Percentiles rank a stretch among this genome's conserved stretches.
phyloP scores from a whole-genome alignment of 2,329 filamentous ascomycete genomes.

The Pseudogymnoascus sp. region DNA sequence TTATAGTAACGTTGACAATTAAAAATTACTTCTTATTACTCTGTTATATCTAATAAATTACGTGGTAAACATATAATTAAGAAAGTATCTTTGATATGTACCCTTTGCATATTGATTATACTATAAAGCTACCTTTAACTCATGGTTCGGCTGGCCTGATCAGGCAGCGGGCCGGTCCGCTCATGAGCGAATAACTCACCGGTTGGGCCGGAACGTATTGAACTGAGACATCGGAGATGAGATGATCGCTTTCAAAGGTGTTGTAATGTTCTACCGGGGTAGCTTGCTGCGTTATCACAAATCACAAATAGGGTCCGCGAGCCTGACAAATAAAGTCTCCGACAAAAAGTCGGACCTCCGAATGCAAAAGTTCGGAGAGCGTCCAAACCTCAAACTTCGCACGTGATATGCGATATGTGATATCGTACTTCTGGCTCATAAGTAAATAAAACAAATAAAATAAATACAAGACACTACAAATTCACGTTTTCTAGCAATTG shows the following conservation, averaged over 20 bases:
- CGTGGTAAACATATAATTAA: too few species aligned
- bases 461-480: background rate
- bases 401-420: background rate
- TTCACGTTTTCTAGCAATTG: background rate
- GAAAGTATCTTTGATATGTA: too few species aligned
- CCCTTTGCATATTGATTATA: too few species aligned
- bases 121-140: too few species aligned
- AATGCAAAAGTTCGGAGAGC: background rate
- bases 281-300: background rate
- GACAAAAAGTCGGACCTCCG: background rate
- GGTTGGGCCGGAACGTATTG: too few species aligned
- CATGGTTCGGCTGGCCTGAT: too few species aligned
- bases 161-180: too few species aligned
- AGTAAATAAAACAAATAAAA: background rate
- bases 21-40: too few species aligned
- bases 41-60: too few species aligned
- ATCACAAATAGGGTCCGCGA: background rate
- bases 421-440: background rate
- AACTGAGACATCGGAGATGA: background rate
- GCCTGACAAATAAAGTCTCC: background rate
- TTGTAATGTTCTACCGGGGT: background rate
- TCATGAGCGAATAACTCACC: too few species aligned
- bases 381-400: background rate
- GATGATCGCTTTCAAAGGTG: background rate
- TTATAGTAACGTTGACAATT: too few species aligned